Base-by-base conservation (phyloP, 2,329 filamentous ascomycete genomes). In the Phyllosticta capitalensis region DNA sequence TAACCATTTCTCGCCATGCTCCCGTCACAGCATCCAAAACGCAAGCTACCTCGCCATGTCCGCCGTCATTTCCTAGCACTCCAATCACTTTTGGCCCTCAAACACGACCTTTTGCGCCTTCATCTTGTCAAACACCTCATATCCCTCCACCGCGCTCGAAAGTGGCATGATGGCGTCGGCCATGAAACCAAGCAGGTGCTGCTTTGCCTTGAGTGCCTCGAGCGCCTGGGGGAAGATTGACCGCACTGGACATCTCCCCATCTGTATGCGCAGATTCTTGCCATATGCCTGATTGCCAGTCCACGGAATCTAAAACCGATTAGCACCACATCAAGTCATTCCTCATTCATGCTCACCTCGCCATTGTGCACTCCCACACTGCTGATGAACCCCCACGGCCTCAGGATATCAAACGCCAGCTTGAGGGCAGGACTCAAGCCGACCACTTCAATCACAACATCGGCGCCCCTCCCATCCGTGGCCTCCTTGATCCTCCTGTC, bases 391-490 rank as follows among this genome's bases (percentile, higher is more conserved):
- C 78, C 78, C 76, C 76, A 80, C 0, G 78, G 78, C 55, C 78
- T 67, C 55, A 80, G 68, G 60, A 80, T 68, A 61, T 80, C 77
- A 59, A 75, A 80, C 2, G 73, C 74, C 67, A 80, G 71, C 62
- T 75, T 70, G 61, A 79, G 70, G 10, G 78, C 78, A 33, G 77
- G 74, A 48, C 74, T 74, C 56, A 79, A 68, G 5, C 78, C 78
- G 4, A 80, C 78, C 3, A 76, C 75, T 64, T 80, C 78, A 53
- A 96, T 85, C 1, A 94, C 85, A 19, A 89, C 84, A 74, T 96
- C 92, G 14, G 91, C 91, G 6, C 92, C 92, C 48, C 92, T 80
- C 7, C 90, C 90, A 17, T 87, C 80, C 0, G 90, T 94, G 54
- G 86, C 81, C 65, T 89, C 87, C 68, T 84, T 84, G 57, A 96